Evolutionary conservation across 352 stramenopile species (phyloP), one percentile per base, ranked within the genome.

Genomic region (Globisporangium nodosum): DNA sequence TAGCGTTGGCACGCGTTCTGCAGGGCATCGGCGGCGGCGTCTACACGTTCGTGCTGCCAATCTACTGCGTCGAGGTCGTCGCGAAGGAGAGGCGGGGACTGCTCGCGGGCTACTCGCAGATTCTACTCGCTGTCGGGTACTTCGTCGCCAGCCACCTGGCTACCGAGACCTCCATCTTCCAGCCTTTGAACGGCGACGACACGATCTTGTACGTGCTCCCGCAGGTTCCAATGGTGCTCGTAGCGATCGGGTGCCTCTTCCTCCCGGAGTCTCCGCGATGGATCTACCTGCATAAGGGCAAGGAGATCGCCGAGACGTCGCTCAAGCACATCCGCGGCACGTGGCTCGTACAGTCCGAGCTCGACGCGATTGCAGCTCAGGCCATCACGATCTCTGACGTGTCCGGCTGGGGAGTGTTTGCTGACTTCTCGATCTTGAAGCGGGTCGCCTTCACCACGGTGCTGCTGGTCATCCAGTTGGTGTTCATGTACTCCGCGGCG

Each of bases 241-340:
- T 81, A 11, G 71, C 81, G 1, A 63, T 81, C 49, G 21, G 55
- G 13, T 68, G 71, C 35, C 65, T 86, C 51, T 75, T 58, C 18
- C 72, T 86, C 7, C 76, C 76, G 0, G 76, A 87, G 51, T 73
- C 61, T 20, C 76, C 76, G 50, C 74, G 76, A 13, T 87, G 69
- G 69, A 66, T 71, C 15, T 76, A 83, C 64, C 21, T 67, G 60
- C 56, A 79, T 47, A 79, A 74, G 45, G 70, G 74, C 49, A 71
- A 74, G 18, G 72, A 82, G 1, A 56, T 58, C 48, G 76, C 76
- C 1, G 64, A 71, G 49, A 48, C 48, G 13, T 52, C 70, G 15
- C 65, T 78, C 46, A 70, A 58, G 27, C 58, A 56, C 16, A 56
- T 78, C 5, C 65, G 63, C 8, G n/a, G 64, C 31, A 70, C 61